Conservation (phyloP, 2,329 filamentous ascomycete species). For the Diatrype stigma region DNA sequence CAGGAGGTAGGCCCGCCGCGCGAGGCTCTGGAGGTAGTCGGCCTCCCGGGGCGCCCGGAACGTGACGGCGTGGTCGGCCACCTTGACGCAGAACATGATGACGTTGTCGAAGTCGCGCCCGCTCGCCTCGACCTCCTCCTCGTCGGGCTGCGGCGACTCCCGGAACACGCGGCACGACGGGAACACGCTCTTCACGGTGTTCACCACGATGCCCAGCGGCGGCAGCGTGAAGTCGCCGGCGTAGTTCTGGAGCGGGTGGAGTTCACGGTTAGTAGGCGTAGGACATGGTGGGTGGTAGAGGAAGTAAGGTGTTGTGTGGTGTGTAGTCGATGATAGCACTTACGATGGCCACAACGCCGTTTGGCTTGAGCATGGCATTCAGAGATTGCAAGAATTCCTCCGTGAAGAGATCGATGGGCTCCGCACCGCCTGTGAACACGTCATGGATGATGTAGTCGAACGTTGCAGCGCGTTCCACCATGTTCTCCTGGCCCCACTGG, state of each 20-base stretch:
- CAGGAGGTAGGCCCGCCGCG: conserved; percentile 64
- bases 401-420: conserved; percentile 86
- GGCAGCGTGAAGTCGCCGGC: conserved; percentile 81
- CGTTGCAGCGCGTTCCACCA: conserved; percentile 37
- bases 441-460: conserved; percentile 97
- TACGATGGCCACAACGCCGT: conserved; percentile 85
- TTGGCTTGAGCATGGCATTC: conserved; percentile 64
- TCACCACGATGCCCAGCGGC: conserved; percentile 71
- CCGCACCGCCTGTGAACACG: conserved; percentile 94
- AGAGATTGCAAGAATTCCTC: conserved; percentile 74
- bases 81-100: conserved; percentile 87
- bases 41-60: conserved; percentile 63
- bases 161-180: conserved; percentile 89
- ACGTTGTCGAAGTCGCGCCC: conserved; percentile 85
- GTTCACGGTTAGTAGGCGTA: not conserved
- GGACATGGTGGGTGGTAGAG: no score
- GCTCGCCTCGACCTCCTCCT: conserved; percentile 41
- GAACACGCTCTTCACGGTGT: conserved; percentile 79
- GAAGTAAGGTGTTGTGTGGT: no score
- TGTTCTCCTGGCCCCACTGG: conserved; percentile 53
- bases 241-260: conserved; percentile 71
- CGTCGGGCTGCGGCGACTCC: conserved; percentile 58
- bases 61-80: conserved; percentile 35
- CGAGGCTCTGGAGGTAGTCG: conserved; percentile 71
- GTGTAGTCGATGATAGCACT: conserved; percentile 30